Percentiles rank a stretch among this genome's conserved stretches.
phyloP scores from a whole-genome alignment of 768 basidiomycete species.

The Coprinopsis cinerea region DNA sequence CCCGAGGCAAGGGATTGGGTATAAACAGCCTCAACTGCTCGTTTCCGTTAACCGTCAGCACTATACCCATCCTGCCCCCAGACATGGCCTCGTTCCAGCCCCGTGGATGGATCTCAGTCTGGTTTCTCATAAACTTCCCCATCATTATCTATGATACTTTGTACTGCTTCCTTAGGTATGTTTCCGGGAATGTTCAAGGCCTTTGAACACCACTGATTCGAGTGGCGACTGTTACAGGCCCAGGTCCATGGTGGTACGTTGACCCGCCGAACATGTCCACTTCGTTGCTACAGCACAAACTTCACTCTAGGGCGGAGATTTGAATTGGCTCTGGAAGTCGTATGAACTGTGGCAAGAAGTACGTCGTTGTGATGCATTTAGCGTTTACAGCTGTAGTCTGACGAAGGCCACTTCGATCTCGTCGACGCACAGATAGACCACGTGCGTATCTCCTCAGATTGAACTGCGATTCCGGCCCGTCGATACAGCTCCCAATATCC shows the following conservation, averaged over 20 bases:
- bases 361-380: too few species aligned
- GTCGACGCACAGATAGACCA: conserved; percentile 26
- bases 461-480: not conserved
- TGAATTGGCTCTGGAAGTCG: conserved; percentile 89
- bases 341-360: conserved; percentile 76
- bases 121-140: conserved; percentile 62
- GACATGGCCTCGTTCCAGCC: conserved; percentile 39
- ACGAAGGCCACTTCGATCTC: conserved; percentile 28
- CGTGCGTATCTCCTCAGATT: conserved; percentile 23
- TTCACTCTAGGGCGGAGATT: conserved; percentile 59
- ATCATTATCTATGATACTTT: conserved; percentile 74
- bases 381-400: too few species aligned
- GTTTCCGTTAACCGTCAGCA: not conserved
- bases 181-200: not conserved
- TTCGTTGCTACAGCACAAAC: not conserved
- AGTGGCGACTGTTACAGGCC: conserved; percentile 42
- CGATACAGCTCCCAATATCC: not conserved
- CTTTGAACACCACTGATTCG: not conserved
- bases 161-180: conserved; percentile 79
- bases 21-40: too few species aligned
- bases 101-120: conserved; percentile 47
- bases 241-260: conserved; percentile 61
- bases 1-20: too few species aligned
- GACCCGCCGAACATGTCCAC: not conserved
- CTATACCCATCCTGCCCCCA: too few species aligned